Evolutionary conservation across 192 early-diverging fungal species (phyloP).

Genomic region (Coemansia sp.): DNA sequence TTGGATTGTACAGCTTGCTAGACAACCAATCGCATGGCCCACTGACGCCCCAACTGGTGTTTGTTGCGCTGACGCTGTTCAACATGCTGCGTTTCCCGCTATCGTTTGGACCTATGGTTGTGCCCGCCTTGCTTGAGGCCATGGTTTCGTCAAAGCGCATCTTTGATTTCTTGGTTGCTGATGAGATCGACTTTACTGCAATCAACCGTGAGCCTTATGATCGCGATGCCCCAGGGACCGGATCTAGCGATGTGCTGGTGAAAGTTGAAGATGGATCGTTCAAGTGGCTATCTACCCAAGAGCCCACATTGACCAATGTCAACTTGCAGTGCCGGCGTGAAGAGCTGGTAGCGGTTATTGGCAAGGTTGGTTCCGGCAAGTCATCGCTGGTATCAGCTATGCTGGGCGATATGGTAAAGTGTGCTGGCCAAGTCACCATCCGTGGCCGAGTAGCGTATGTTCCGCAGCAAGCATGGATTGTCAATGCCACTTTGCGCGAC

Average conservation of each 20-base stretch:
- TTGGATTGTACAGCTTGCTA: slow-evolving; percentile 42
- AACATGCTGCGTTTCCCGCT: slow-evolving; percentile 51
- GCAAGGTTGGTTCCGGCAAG: slow-evolving; percentile 66
- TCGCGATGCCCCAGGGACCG: slow-evolving; percentile 21
- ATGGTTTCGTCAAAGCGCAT: slow-evolving; percentile 43
- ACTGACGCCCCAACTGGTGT: slow-evolving; percentile 50
- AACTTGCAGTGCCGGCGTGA: slow-evolving; percentile 45
- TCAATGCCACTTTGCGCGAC: slow-evolving; percentile 63
- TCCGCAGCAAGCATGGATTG: slow-evolving; percentile 67
- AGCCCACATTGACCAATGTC: slow-evolving; percentile 43
- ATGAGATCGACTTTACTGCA: slow-evolving; percentile 40
- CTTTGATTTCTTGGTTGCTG: slow-evolving; percentile 32
- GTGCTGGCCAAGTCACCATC: slow-evolving; percentile 27
- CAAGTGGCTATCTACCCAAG: slow-evolving; percentile 54
- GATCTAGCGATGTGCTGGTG: slow-evolving; percentile 27
- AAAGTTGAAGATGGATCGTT: slow-evolving; percentile 42
- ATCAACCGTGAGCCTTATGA: slow-evolving; percentile 39
- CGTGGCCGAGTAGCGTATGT: slow-evolving; percentile 56
- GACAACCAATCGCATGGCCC: slow-evolving; percentile 44
- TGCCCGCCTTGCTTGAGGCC: slow-evolving; percentile 36
- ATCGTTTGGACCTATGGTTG: slow-evolving; percentile 27
- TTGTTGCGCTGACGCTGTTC: slow-evolving; percentile 52
- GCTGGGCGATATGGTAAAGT: slow-evolving; percentile 57
- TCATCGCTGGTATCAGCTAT: slow-evolving; percentile 62
- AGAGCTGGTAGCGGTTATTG: slow-evolving; percentile 61